Base-by-base conservation (phyloP, 768 basidiomycete genomes). In the Serendipita sp. region DNA sequence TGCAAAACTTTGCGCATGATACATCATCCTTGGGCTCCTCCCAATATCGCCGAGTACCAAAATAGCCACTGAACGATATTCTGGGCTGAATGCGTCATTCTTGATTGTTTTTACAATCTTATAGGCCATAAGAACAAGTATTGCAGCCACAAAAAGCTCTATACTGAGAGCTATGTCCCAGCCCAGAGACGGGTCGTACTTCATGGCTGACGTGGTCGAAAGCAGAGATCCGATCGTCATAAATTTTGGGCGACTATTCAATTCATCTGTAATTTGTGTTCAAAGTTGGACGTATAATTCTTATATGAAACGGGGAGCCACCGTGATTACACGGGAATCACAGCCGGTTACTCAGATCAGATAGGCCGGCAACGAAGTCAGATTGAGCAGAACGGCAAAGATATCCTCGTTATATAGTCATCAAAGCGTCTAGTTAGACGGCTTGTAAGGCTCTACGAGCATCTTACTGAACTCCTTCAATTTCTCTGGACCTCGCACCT, bases 11-110 rank as follows among this genome's bases (percentile, higher is more conserved):
- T 95, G 84, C 0, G 95, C 88, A 70, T 99, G 96, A 73, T 97
- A 97, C 91, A 97, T 95, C 91, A 97, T 98, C 64, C 96, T 80
- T 10, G 96, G 96, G 72, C 89, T 92, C 65, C 96, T 81, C 1
- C 95, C 96, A 56, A 99, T 84, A 76, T 99, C 96, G 8, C 96
- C 96, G 8, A 99, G 79, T 13, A 99, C 96, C 56, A 98, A 76
- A 64, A 98, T 83, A 3, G 85, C 89, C n/a, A 90, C 88, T 2
- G 90, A 84, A 16, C 86, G 85, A 34, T 60, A 60, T 8, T 60
- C 28, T 32, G 34, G 56, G 16, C 56, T n/a, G 18, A 24, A 35
- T 28, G 18, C 28, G n/a, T 60, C 56, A 10, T 30, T 28, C n/a
- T 32, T 10, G 56, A n/a, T 10, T 24, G n/a, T 60, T 8, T 35